Evolutionary conservation across 352 stramenopile species (phyloP).

Genomic region (Globisporangium okanoganense): DNA sequence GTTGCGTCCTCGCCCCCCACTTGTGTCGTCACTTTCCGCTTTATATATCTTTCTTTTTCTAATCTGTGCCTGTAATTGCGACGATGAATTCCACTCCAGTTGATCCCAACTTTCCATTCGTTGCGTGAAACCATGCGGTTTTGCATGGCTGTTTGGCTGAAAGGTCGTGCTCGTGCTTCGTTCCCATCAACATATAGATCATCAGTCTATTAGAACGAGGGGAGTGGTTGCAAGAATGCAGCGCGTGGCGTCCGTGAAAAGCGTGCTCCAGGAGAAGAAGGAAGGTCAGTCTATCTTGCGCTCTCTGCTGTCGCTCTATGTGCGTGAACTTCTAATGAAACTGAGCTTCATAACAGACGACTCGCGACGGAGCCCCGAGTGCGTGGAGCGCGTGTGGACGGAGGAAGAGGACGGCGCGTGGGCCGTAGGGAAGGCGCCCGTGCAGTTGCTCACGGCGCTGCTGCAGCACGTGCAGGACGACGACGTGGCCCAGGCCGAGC

Average conservation of each 20-base stretch:
- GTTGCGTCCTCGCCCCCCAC: background rate
- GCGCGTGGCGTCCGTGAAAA: constrained; percentile 25
- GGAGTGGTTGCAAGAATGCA: constrained; percentile 18
- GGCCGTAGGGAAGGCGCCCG: constrained; percentile 52
- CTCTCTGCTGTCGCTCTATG: background rate
- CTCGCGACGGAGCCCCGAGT: constrained; percentile 29
- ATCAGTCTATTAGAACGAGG: background rate
- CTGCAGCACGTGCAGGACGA: constrained; percentile 53
- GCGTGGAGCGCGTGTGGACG: constrained; percentile 52
- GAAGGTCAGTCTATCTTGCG: constrained; percentile 7
- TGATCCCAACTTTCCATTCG: background rate
- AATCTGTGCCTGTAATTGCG: background rate
- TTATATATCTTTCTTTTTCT: background rate
- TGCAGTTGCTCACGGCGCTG: constrained; percentile 53
- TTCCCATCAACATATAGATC: background rate
- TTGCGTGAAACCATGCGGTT: background rate
- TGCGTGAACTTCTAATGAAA: background rate
- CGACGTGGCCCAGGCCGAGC: constrained; percentile 48
- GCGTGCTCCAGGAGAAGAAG: constrained; percentile 23
- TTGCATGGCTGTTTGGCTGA: background rate
- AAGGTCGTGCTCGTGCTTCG: background rate
- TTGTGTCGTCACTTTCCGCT: constrained; percentile 1
- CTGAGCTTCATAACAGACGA: background rate
- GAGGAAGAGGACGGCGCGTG: constrained; percentile 60
- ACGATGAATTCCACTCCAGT: background rate